Evolutionary conservation across 2,329 filamentous ascomycete species (phyloP), one percentile per base, ranked within the genome.

Genomic region (Xylariaceae sp.): DNA sequence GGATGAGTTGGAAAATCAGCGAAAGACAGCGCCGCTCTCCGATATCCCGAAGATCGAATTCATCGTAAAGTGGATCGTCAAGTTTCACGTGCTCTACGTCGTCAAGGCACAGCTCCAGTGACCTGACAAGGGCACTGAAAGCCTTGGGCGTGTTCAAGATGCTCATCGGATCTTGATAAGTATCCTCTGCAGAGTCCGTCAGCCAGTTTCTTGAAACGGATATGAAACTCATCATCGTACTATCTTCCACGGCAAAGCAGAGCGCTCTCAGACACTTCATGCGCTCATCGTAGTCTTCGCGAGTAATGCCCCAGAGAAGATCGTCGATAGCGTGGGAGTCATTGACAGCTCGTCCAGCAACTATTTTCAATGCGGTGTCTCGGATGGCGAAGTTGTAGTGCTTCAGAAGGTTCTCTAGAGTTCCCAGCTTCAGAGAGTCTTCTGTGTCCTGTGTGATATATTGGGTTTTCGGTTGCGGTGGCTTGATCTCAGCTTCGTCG

Each of bases 391-490:
- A 80, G 56, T 80, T 90, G 39, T 81, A 81, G 54, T 83, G 83
- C 32, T 72, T 66, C 10, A 83, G 63, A 4, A 89, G 68, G 43
- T 76, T 81, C 32, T 77, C 66, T 8, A 89, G 64, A 0, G 83
- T 88, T 26, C 70, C 66, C 9, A 77, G 52, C 37, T 77, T 73
- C 26, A 88, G 65, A 2, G 80, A 73, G 51, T 87, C 81, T 50
- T 88, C 82, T 2, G 80, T 84, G 16, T 82, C 77, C 54, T 87
- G 79, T 11, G 77, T 83, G 43, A 86, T 83, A 53, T 84, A 83
- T 45, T 80, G 75, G 32, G 81, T 75, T 53, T 81, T 80, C 22
- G 77, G 77, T 39, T 77, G 73, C 23, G 65, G 53, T 22, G 75
- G 71, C 39, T 75, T 76, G 50, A 92, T 74, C 56, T 79, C 71